Conservation (phyloP, 139 green algal genomes). For the Ettlia oleoabundans region DNA sequence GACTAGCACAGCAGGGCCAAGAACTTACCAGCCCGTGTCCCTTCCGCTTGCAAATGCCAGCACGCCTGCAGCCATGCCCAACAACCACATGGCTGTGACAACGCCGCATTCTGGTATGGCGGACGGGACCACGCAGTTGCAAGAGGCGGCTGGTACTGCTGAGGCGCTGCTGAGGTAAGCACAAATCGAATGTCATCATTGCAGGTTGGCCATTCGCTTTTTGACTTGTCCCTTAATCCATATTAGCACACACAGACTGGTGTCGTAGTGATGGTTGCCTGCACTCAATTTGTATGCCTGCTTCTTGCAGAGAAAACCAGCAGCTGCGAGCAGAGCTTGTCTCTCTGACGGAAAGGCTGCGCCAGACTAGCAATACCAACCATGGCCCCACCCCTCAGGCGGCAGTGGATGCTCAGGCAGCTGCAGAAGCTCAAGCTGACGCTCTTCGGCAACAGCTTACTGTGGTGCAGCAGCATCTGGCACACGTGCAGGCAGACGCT, state of each 20-base stretch:
- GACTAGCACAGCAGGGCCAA: too few species aligned
- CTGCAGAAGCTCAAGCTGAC: slow-evolving; percentile 46
- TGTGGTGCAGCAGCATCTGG: slow-evolving; percentile 38
- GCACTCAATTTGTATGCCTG: background rate
- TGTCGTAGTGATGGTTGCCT: too few species aligned
- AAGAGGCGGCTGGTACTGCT: background rate
- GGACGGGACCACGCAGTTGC: slow-evolving; percentile 2
- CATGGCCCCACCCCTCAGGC: background rate
- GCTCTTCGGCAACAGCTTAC: too few species aligned
- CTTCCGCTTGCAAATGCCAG: too few species aligned
- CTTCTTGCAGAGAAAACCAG: slow-evolving; percentile 19
- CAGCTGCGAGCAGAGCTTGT: background rate
- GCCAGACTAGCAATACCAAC: background rate
- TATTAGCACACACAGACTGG: background rate
- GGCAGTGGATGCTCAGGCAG: background rate
- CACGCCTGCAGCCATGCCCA: too few species aligned
- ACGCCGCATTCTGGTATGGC: too few species aligned
- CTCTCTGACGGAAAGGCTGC: background rate
- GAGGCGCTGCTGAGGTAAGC: slow-evolving; percentile 14
- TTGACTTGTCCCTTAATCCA: background rate
- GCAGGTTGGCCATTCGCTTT: background rate
- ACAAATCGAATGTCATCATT: background rate
- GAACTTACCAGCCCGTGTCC: too few species aligned
- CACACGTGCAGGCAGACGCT: slow-evolving; percentile 7
- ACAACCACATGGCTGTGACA: too few species aligned